Conservation (phyloP, 2,329 filamentous ascomycete species). For the Pyrenochaeta sp. region DNA sequence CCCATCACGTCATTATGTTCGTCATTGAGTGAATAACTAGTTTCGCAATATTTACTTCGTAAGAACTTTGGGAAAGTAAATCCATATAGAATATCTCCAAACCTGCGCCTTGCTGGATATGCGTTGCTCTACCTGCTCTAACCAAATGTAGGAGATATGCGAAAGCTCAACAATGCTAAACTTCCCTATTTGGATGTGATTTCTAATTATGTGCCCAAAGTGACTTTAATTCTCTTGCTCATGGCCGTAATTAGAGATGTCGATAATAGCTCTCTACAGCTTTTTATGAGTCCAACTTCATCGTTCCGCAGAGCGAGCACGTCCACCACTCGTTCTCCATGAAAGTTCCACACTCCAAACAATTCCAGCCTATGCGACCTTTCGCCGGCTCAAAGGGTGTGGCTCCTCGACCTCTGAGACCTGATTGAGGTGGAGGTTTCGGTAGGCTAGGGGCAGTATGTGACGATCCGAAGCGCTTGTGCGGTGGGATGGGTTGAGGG, state of each 20-base stretch:
- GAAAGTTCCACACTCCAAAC: slow-evolving; percentile 65
- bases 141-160: not conserved
- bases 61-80: not conserved
- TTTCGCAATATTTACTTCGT: not conserved
- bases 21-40: not conserved
- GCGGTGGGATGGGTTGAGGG: slow-evolving; percentile 46
- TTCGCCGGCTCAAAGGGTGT: slow-evolving; percentile 54
- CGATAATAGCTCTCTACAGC: not conserved
- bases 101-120: not conserved
- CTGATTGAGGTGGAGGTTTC: slow-evolving; percentile 40
- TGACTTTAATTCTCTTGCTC: too few relatives aligned
- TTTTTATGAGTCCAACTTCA: slow-evolving; percentile 58
- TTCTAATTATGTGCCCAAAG: too few relatives aligned
- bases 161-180: too few relatives aligned
- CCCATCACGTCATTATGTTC: not conserved
- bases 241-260: too few relatives aligned
- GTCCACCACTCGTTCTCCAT: slow-evolving; percentile 74
- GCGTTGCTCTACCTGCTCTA: not conserved
- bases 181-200: too few relatives aligned
- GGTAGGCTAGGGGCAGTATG: slow-evolving; percentile 36
- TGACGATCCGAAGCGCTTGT: slow-evolving; percentile 38
- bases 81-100: not conserved
- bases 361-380: slow-evolving; percentile 67
- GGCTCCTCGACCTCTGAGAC: slow-evolving; percentile 36
- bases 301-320: slow-evolving; percentile 66